These are phyloP conservation scores for Dictyophora rubrovolvata DNA, from an alignment of 768 basidiomycete genomes.

Conservation along the genomic window DNA sequence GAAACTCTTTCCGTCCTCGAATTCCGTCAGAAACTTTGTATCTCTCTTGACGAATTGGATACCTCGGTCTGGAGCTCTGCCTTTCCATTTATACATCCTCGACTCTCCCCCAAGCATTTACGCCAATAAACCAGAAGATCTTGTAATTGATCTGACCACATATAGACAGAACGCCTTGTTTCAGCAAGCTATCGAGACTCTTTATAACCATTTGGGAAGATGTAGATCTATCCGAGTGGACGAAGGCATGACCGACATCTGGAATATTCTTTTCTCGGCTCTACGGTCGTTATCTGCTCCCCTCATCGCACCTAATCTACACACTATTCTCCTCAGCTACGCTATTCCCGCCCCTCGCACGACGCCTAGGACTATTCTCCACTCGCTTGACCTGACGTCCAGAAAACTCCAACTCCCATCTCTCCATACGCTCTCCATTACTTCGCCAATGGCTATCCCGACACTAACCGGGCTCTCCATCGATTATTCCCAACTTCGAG, in stretches of 20 bases:
- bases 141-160: not conserved
- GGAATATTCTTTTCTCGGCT: not conserved
- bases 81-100: constrained; percentile 3
- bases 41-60: not conserved
- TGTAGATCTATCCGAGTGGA: not conserved
- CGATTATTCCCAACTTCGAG: constrained; percentile 1
- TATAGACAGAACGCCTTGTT: not conserved
- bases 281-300: not conserved
- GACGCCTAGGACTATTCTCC: not conserved
- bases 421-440: not conserved
- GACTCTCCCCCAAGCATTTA: not conserved
- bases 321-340: not conserved
- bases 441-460: not conserved
- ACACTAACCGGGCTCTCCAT: not conserved
- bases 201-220: not conserved
- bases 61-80: not conserved
- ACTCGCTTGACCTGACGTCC: not conserved
- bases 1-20: not conserved
- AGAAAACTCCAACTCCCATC: not conserved
- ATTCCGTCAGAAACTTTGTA: not conserved
- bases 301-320: not conserved
- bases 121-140: not conserved
- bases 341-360: not conserved
- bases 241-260: not conserved
- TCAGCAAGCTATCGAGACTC: not conserved